A percentile compares a stretch with the other conserved stretches of the same genome.
phyloP scores from a whole-genome alignment of 2,329 filamentous ascomycete genomes.

The Sporothrix globosa region DNA sequence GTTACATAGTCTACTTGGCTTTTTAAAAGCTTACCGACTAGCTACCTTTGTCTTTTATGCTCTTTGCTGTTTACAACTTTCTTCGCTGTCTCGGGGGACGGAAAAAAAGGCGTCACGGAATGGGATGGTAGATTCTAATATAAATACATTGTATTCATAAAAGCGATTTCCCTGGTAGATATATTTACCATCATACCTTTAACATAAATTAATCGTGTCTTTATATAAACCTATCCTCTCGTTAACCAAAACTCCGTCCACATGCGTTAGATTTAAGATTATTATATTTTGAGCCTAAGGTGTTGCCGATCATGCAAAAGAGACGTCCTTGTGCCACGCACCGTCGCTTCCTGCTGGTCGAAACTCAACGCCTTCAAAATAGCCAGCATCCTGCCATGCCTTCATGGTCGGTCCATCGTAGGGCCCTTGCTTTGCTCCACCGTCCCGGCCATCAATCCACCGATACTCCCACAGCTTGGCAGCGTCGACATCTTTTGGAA shows the following conservation, averaged over 20 bases:
- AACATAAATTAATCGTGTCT: no score
- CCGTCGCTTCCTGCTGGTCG: constrained; percentile 59
- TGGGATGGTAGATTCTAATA: constrained; percentile 17
- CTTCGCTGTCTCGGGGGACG: constrained; percentile 19
- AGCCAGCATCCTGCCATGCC: constrained; percentile 88
- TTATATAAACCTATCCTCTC: neutral
- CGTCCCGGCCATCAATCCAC: constrained; percentile 87
- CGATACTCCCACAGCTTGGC: constrained; percentile 79
- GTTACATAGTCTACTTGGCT: constrained; percentile 14
- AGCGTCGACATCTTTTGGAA: constrained; percentile 22
- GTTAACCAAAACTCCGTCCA: neutral
- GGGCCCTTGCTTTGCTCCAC: constrained; percentile 77
- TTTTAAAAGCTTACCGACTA: neutral
- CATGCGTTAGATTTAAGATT: neutral
- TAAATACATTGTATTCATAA: neutral
- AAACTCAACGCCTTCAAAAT: constrained; percentile 91
- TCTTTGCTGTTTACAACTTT: constrained; percentile 11
- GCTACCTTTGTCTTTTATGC: neutral
- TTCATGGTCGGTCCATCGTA: constrained; percentile 86
- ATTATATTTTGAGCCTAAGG: neutral
- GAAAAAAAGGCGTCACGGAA: constrained; percentile 30
- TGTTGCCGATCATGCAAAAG: constrained; percentile 38
- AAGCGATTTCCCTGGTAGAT: no score
- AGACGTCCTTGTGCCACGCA: constrained; percentile 56
- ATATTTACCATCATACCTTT: no score